Evolutionary conservation across 2,329 filamentous ascomycete genomes (phyloP).

Genomic region (Simplicillium aogashimaense): DNA sequence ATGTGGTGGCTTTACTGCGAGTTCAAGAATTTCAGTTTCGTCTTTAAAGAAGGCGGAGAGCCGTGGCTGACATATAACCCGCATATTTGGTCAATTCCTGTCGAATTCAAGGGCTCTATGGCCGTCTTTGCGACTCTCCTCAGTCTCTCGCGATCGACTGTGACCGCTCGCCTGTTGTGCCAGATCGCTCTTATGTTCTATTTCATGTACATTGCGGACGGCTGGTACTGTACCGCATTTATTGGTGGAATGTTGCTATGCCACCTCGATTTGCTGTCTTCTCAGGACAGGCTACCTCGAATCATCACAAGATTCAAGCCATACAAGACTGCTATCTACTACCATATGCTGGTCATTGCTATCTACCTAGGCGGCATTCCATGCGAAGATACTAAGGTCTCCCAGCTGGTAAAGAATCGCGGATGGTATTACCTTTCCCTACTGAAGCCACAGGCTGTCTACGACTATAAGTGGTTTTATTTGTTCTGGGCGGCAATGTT

Average conservation of each 20-base stretch:
- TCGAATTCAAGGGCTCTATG: constrained; percentile 55
- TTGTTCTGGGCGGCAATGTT: constrained; percentile 51
- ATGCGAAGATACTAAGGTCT: constrained; percentile 34
- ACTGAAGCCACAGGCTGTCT: constrained; percentile 56
- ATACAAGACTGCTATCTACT: constrained; percentile 40
- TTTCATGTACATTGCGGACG: constrained; percentile 59
- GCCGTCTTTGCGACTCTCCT: constrained; percentile 47
- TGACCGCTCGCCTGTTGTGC: constrained; percentile 43
- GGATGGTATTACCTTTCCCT: constrained; percentile 52
- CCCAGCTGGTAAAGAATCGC: constrained; percentile 39
- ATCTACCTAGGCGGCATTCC: constrained; percentile 54
- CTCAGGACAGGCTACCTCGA: constrained; percentile 36
- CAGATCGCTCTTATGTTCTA: constrained; percentile 46
- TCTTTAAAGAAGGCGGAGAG: constrained; percentile 47
- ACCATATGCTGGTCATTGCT: constrained; percentile 38
- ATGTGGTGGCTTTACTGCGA: constrained; percentile 41
- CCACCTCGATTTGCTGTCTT: constrained; percentile 48
- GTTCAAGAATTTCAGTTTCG: constrained; percentile 59
- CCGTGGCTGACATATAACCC: constrained; percentile 43
- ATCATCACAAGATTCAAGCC: constrained; percentile 34
- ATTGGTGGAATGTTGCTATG: constrained; percentile 50
- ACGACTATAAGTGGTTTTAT: constrained; percentile 59
- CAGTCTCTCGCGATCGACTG: constrained; percentile 45
- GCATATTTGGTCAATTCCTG: constrained; percentile 54
- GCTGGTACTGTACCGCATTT: constrained; percentile 52